These are phyloP conservation scores for Nephelium lappaceum DNA, from an alignment of 345 rosid genomes.

Conservation along the genomic window DNA sequence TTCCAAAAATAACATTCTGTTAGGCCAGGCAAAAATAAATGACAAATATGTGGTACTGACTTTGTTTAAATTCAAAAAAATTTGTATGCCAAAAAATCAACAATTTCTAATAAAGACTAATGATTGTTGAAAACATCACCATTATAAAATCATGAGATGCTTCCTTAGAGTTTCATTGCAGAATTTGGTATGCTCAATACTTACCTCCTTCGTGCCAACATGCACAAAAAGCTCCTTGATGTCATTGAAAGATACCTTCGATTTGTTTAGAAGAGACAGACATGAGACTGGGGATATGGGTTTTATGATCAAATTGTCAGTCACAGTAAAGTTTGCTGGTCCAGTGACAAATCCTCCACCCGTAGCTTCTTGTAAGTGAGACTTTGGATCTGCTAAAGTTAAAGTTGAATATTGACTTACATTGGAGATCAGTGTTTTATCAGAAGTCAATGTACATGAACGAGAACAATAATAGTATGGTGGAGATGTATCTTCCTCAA, in stretches of 20 bases:
- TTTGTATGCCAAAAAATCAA: no score
- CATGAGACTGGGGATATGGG: slow-evolving; percentile 17
- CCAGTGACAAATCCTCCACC: slow-evolving; percentile 16
- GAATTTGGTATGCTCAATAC: background rate
- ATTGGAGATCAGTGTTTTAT: background rate
- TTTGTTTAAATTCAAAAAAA: no score
- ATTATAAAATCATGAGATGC: background rate
- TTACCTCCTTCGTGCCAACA: slow-evolving; percentile 26
- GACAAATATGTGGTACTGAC: no score
- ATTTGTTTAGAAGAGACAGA: slow-evolving; percentile 4
- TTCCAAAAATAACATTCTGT: no score
- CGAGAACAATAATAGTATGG: background rate
- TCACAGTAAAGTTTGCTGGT: slow-evolving; percentile 23
- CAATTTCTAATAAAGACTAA: no score
- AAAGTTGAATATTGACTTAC: background rate
- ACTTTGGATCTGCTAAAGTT: slow-evolving; percentile 19
- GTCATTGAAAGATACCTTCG: slow-evolving; percentile 27
- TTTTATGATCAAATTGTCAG: slow-evolving; percentile 20
- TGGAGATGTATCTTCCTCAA: background rate
- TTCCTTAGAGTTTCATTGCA: background rate
- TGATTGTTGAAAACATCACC: no score
- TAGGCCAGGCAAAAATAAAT: no score
- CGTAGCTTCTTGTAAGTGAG: background rate
- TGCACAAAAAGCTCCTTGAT: slow-evolving; percentile 15
- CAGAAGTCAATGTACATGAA: background rate